Evolutionary conservation across 768 basidiomycete species (phyloP), one percentile per base, ranked within the genome.

Genomic region (Leccinum truebloodii): DNA sequence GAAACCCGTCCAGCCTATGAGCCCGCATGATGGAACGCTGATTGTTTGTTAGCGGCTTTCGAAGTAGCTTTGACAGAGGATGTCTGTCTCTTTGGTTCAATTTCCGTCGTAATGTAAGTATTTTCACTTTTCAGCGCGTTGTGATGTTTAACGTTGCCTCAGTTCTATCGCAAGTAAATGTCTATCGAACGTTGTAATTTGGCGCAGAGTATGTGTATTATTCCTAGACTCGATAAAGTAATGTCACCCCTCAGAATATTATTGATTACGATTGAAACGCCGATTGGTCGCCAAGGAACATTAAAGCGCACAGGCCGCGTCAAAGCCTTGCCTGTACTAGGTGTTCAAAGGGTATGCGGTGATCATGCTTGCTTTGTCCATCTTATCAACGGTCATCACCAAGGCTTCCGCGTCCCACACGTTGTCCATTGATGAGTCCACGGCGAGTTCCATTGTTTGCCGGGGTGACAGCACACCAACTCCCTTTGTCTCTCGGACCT

Each of bases 31-130:
- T 50, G 28, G 63, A 58, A 62, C 61, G 35, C 52, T 67, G 28
- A 70, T 64, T 48, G 7, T 51, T 20, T 58, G 24, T 32, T 51
- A 96, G 94, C 63, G 97, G 97, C 16, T 99, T 98, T 82, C 84
- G 95, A 53, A 94, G 93, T 72, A 94, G 92, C 67, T 99, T 98
- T 74, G 97, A 99, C 75, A 83, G 96, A 62, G 97, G 97, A 8
- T 97, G 97, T 67, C 75, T 99, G 34, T 97, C 95, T 37, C 79
- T 97, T 18, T 95, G 95, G 89, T 96, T 98, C 78, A 94, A 93
- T 76, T 97, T 96, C 83, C 86, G 93, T 48, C 88, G 93, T 57
- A 94, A 93, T 74, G 93, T 95, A 73, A 78, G 92, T 79, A 22
- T 59, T 34, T 30, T 32, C 30, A 52, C 61, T 59, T 50, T 61